These are phyloP conservation scores for Cladosporium sp. DNA, from an alignment of 2,329 filamentous ascomycete genomes.

Conservation along the genomic window DNA sequence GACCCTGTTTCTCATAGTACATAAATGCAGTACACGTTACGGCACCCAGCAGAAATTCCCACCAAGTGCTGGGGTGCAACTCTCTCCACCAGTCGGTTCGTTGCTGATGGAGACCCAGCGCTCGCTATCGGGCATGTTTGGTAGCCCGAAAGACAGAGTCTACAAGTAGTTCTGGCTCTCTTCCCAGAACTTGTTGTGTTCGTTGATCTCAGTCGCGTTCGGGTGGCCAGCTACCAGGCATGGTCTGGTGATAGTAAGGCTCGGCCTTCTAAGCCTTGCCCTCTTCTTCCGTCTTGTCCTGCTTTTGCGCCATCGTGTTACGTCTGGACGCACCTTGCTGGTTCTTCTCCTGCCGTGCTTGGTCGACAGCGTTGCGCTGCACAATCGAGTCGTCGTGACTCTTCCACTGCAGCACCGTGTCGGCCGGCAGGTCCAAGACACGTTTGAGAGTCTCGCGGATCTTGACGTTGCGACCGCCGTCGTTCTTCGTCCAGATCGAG, in stretches of 20 bases:
- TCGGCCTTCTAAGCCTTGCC: slow-evolving; percentile 8
- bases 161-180: not conserved
- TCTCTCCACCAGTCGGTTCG: no score
- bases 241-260: not conserved
- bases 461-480: slow-evolving; percentile 89
- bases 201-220: not conserved
- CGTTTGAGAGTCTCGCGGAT: slow-evolving; percentile 97
- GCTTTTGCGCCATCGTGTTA: slow-evolving; percentile 30
- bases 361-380: slow-evolving; percentile 83
- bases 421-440: slow-evolving; percentile 75
- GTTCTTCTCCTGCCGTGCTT: slow-evolving; percentile 81
- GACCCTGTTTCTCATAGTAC: not conserved
- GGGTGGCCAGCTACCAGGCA: slow-evolving; percentile 10
- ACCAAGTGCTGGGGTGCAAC: not conserved
- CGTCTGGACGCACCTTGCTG: slow-evolving; percentile 36
- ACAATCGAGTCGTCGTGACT: slow-evolving; percentile 94
- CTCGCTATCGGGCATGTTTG: no score
- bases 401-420: slow-evolving; percentile 92
- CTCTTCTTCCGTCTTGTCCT: slow-evolving; percentile 9
- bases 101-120: no score
- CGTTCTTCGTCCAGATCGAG: slow-evolving; percentile 94
- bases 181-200: not conserved
- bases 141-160: not conserved
- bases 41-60: not conserved
- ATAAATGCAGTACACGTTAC: not conserved